Conservation (phyloP, 2,329 filamentous ascomycete genomes). For the Penicillium paneum region DNA sequence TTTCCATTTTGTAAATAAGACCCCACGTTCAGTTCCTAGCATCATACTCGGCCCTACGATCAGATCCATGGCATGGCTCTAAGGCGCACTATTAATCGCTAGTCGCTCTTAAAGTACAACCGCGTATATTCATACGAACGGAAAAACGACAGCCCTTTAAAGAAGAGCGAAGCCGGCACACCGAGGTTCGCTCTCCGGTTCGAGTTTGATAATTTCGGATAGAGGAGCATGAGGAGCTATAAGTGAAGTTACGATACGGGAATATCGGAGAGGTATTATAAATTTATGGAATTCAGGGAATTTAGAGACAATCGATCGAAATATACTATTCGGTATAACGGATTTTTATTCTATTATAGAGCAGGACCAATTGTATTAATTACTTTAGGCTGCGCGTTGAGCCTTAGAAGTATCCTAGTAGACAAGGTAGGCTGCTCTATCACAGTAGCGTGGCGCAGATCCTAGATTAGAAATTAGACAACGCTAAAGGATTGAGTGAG, state of each 20-base stretch:
- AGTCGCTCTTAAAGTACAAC: background rate
- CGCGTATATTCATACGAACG: constrained; percentile 7
- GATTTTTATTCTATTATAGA: background rate
- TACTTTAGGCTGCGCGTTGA: background rate
- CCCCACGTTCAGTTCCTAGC: too few species aligned
- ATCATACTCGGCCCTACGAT: too few species aligned
- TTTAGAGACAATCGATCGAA: background rate
- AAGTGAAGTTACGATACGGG: background rate
- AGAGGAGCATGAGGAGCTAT: constrained; percentile 3
- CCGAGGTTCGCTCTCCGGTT: constrained; percentile 17
- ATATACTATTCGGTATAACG: background rate
- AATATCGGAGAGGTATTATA: constrained; percentile 3
- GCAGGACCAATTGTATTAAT: background rate
- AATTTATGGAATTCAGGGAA: background rate
- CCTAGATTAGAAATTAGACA: background rate
- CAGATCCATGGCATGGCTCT: too few species aligned
- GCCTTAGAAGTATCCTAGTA: background rate
- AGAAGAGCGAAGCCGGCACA: constrained; percentile 18
- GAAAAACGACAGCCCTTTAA: constrained; percentile 18
- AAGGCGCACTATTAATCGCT: too few species aligned
- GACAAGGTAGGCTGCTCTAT: background rate
- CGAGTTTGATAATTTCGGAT: constrained; percentile 16
- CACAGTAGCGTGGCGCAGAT: background rate
- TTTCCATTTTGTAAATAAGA: too few species aligned
- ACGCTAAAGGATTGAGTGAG: background rate